A percentile compares a stretch with the other conserved stretches of the same genome.
Evolutionary conservation across 148 eudicot genomes (phyloP).

Genomic region (Arctostaphylos glauca): DNA sequence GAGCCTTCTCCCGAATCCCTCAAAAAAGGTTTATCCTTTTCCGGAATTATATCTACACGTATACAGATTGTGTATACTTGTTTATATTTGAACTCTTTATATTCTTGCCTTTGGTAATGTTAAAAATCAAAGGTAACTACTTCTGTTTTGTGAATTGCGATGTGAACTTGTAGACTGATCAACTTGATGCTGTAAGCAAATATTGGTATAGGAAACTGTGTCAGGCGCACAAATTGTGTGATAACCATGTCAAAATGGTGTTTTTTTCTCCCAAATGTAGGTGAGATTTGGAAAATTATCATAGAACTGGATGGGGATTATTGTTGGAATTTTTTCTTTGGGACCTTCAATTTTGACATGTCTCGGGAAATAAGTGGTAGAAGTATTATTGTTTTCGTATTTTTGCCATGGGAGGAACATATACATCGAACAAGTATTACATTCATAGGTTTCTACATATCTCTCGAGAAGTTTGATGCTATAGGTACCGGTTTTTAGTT

Average conservation of each 20-base stretch:
- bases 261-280: not conserved
- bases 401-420: not conserved
- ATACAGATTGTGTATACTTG: not conserved
- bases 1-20: constrained; percentile 83
- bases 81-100: not conserved
- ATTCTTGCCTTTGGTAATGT: not conserved
- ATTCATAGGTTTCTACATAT: not conserved
- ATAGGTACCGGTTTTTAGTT: not conserved
- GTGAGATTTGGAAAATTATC: not conserved
- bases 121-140: not conserved
- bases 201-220: not conserved
- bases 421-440: not conserved
- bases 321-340: not conserved
- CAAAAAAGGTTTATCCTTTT: constrained; percentile 50
- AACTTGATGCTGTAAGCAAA: not conserved
- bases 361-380: not conserved
- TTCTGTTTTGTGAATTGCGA: not conserved
- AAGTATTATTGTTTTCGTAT: not conserved
- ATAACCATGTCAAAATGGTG: not conserved
- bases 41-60: not conserved
- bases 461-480: not conserved
- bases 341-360: not conserved
- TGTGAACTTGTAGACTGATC: not conserved
- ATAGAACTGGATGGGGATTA: not conserved
- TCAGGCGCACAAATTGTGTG: not conserved